A percentile compares a stretch with the other conserved stretches of the same genome.
phyloP scores from a whole-genome alignment of 768 basidiomycete species.

The Suillus hirtellus region DNA sequence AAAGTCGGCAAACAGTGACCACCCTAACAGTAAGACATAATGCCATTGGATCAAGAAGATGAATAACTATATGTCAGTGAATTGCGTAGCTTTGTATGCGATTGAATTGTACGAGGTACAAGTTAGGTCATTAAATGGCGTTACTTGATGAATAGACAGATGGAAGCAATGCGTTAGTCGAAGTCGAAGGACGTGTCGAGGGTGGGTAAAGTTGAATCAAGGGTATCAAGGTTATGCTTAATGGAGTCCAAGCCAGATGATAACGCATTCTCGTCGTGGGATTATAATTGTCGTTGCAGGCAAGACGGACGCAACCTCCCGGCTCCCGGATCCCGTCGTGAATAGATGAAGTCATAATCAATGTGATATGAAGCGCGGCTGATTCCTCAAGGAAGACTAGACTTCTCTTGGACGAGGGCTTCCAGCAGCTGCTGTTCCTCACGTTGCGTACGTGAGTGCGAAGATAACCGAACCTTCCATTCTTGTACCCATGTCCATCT shows the following conservation, averaged over 20 bases:
- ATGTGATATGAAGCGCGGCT: constrained; percentile 8
- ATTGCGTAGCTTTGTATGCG: constrained; percentile 7
- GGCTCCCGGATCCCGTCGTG: constrained; percentile 5
- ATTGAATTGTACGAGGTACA: constrained; percentile 28
- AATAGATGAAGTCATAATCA: constrained; percentile 14
- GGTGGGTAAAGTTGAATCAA: constrained; percentile 33
- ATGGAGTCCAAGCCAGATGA: constrained; percentile 19
- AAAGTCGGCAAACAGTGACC: constrained; percentile 1
- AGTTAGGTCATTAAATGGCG: constrained; percentile 26
- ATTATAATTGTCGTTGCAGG: constrained; percentile 11
- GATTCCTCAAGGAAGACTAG: constrained; percentile 25
- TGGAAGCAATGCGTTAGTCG: constrained; percentile 18
- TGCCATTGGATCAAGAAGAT: constrained; percentile 12
- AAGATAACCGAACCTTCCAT: constrained; percentile 61
- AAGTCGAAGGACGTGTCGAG: constrained; percentile 12
- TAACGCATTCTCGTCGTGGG: constrained; percentile 10
- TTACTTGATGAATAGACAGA: constrained; percentile 19
- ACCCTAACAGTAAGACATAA: not conserved
- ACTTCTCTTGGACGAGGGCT: constrained; percentile 58
- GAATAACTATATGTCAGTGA: constrained; percentile 13
- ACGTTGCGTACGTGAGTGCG: constrained; percentile 49
- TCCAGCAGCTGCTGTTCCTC: constrained; percentile 48
- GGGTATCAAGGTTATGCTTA: constrained; percentile 31
- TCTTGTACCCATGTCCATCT: constrained; percentile 70
- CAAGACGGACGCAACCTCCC: not conserved